Evolutionary conservation across 1,284 basidiomycete species (phyloP).

Genomic region (Sanghuangporus weigelae): DNA sequence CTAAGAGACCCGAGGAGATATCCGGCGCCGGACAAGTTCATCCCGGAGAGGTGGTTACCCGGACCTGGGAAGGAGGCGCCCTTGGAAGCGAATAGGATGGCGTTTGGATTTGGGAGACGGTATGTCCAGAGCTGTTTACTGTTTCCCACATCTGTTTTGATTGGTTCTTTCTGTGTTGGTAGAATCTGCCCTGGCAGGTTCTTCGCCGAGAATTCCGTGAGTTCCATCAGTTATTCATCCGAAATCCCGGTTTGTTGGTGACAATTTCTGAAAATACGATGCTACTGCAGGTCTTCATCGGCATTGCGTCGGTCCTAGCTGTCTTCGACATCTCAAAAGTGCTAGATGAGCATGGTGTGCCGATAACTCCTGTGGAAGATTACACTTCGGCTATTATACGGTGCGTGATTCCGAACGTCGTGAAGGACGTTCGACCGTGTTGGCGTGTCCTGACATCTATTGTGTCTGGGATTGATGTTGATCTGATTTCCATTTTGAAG

Average conservation of each 20-base stretch:
- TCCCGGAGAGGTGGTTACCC: constrained; percentile 12
- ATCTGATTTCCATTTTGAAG: background rate
- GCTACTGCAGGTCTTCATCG: constrained; percentile 8
- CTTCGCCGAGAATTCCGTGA: constrained; percentile 6
- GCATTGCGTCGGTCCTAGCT: constrained; percentile 5
- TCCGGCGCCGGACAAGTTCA: constrained; percentile 7
- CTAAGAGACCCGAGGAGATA: constrained; percentile 2
- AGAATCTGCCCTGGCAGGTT: constrained; percentile 10
- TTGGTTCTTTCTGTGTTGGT: background rate
- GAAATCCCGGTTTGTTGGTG: background rate
- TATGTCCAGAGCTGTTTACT: background rate
- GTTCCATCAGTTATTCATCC: background rate
- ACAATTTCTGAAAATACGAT: background rate
- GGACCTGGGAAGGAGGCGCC: background rate
- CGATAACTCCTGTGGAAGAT: constrained; percentile 4
- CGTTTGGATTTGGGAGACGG: constrained; percentile 14
- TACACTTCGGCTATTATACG: constrained; percentile 1
- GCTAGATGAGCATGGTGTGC: constrained; percentile 6
- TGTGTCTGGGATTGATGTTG: background rate
- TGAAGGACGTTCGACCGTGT: background rate
- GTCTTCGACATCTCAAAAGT: constrained; percentile 10
- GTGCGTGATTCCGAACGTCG: background rate
- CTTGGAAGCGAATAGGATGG: background rate
- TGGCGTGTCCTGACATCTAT: background rate
- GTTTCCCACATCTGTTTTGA: background rate